These are phyloP conservation scores for Amborella trichopoda DNA, from an alignment of 164 flowering plant genomes.

Conservation along the genomic window DNA sequence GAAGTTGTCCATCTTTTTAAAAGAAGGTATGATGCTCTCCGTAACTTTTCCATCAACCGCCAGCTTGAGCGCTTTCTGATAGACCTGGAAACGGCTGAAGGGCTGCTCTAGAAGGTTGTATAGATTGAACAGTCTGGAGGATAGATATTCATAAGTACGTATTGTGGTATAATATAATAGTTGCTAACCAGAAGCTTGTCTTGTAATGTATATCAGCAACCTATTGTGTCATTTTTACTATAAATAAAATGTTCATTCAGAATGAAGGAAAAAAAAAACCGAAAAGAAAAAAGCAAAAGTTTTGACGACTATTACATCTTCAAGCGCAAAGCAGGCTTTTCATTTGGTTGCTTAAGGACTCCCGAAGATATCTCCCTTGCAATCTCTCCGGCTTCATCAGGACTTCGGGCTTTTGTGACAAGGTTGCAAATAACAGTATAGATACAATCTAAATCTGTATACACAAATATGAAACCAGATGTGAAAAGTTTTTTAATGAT, in stretches of 20 bases:
- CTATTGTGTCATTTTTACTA: too few species aligned
- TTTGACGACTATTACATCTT: slow-evolving; percentile 51
- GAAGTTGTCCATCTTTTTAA: slow-evolving; percentile 72
- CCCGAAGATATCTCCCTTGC: slow-evolving; percentile 62
- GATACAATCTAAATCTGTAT: slow-evolving; percentile 77
- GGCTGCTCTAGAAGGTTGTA: slow-evolving; percentile 81
- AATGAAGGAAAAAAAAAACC: too few species aligned
- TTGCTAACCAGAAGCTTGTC: too few species aligned
- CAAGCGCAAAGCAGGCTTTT: slow-evolving; percentile 78
- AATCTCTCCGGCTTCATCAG: slow-evolving; percentile 70
- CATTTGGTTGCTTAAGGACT: slow-evolving; percentile 56
- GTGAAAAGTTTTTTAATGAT: too few species aligned
- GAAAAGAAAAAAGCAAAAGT: not conserved
- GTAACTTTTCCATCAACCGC: slow-evolving; percentile 67
- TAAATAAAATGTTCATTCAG: too few species aligned
- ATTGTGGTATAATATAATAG: too few species aligned
- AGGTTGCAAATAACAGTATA: slow-evolving; percentile 77
- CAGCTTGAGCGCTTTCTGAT: slow-evolving; percentile 69
- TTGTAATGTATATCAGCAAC: too few species aligned
- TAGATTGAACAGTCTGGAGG: slow-evolving; percentile 76
- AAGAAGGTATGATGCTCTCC: slow-evolving; percentile 67
- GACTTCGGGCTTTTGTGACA: slow-evolving; percentile 63
- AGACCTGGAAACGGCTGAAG: slow-evolving; percentile 64
- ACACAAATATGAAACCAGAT: not conserved
- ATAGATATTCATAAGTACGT: slow-evolving; percentile 4